Conservation (phyloP, 2,329 filamentous ascomycete species). For the Leptographium radiaticola region DNA sequence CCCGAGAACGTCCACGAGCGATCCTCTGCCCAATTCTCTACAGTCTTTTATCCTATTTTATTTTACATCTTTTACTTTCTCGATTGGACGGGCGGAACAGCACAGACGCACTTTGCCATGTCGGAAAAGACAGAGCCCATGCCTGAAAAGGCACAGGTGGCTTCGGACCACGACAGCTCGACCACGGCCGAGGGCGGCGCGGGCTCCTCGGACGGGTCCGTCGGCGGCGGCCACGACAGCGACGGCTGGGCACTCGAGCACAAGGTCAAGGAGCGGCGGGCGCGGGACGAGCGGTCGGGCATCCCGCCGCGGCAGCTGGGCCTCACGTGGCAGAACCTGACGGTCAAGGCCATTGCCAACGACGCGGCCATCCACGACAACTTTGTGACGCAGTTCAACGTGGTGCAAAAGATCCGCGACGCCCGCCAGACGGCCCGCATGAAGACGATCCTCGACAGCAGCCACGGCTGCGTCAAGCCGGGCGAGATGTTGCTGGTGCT, state of each 20-base stretch:
- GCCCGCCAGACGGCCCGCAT: conserved; percentile 41
- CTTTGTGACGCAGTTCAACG: conserved; percentile 44
- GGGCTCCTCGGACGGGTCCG: conserved; percentile 26
- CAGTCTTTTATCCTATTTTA: not conserved
- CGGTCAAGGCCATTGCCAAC: conserved; percentile 45
- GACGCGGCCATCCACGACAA: conserved; percentile 55
- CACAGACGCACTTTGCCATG: too few species aligned
- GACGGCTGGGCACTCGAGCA: not conserved
- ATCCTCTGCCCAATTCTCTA: not conserved
- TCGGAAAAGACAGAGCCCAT: too few species aligned
- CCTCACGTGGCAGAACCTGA: conserved; percentile 52
- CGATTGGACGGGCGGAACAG: too few species aligned
- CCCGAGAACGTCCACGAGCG: not conserved
- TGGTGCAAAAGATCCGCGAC: conserved; percentile 39
- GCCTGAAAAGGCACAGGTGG: not conserved
- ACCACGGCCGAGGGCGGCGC: not conserved
- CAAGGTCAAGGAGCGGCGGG: not conserved
- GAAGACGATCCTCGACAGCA: conserved; percentile 50
- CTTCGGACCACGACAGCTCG: conserved; percentile 5
- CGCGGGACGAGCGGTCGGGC: conserved; percentile 1
- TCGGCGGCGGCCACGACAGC: not conserved
- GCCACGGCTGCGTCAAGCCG: conserved; percentile 39
- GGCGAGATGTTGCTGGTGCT: conserved; percentile 46
- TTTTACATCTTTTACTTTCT: too few species aligned
- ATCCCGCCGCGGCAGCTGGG: conserved; percentile 31